Evolutionary conservation across 441 rosid species (phyloP), one percentile per base, ranked within the genome.

Genomic region (Adansonia gregorii): DNA sequence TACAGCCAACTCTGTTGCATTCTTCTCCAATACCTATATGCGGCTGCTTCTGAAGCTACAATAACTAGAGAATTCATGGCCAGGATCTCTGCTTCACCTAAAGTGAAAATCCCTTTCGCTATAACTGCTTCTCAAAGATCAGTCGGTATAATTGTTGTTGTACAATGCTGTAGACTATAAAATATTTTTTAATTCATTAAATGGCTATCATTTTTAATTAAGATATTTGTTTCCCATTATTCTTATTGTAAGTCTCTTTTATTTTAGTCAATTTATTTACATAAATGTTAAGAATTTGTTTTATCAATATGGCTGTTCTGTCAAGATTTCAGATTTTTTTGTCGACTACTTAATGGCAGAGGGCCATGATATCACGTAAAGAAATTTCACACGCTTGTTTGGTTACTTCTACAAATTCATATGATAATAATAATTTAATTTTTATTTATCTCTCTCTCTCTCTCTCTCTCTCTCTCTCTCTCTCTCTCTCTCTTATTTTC

Each of bases 131-230:
- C 73, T 58, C 71, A 74, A 27, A 72, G 75, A 61, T 78, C 35
- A 43, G 10, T 73, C 79, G 77, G 61, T 77, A 76, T 70, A 59
- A 20, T 67, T 67, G 46, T 77, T 79, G 79, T 68, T 81, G 82
- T 83, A 80, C 20, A 75, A 54, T 81, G 58, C 48, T 78, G 79
- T 79, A 82, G 73, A 74, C 80, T 10, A 60, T 49, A 68, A 61
- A 58, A 31, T 63, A 48, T 70, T 68, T 72, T 72, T 72, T 75
- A 60, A 66, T 49, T 31, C 31, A 66, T 68, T 61, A 52, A 11
- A 74, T 64, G 31, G 17, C 17, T 61, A 61, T 27, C 77, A 31
- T 76, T 19, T 79, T 19, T 75, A 77, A 61, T 9, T 78, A 43
- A 70, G 15, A 35, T 55, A 54, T 69, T 60, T 77, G 43, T 51